Evolutionary conservation across 148 eudicot genomes (phyloP), one percentile per base, ranked within the genome.

Genomic region (Pharnaceum exiguum): DNA sequence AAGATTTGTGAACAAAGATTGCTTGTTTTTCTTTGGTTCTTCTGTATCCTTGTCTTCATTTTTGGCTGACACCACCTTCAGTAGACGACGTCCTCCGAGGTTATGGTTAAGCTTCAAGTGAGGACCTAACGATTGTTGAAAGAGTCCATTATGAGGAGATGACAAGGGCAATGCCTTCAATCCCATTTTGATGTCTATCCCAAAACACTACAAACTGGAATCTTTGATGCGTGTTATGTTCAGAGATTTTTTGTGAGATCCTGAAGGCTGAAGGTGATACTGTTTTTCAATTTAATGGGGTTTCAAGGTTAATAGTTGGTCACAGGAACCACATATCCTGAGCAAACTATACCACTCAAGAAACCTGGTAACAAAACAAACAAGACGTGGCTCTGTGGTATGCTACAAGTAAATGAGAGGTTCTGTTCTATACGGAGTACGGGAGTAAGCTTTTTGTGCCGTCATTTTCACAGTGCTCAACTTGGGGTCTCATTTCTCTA

Each of bases 1-100:
- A 6, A 91, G 71, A 30, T 78, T 83, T 7, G 71, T 76, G 50
- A 91, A 91, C 43, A 91, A 67, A 29, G 86, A 80, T 36, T 85
- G 87, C 70, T 91, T 84, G 13, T 44, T 71, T 62, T 80, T 66
- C 63, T 67, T 56, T 31, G 69, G 66, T 37, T 78, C 70, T 49
- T 75, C 73, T 11, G 22, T 12, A 8, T 25, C 55, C 54, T 71
- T 63, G 7, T 73, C 77, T n/a, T 72, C 70, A 1, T 71, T 71
- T 60, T 81, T 85, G 15, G 87, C 82, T 29, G 80, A 69, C 10
- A 71, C 66, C 28, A 73, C 62, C 52, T 66, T 55, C 24, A 75
- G 26, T 32, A 55, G 59, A 21, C 47, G 16, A 24, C 35, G 71
- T 25, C 55, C 68, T 36, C 12, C 26, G 32, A 29, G 48, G 18